Base-by-base conservation (phyloP, 768 basidiomycete genomes). In the Lepiota subincarnata region DNA sequence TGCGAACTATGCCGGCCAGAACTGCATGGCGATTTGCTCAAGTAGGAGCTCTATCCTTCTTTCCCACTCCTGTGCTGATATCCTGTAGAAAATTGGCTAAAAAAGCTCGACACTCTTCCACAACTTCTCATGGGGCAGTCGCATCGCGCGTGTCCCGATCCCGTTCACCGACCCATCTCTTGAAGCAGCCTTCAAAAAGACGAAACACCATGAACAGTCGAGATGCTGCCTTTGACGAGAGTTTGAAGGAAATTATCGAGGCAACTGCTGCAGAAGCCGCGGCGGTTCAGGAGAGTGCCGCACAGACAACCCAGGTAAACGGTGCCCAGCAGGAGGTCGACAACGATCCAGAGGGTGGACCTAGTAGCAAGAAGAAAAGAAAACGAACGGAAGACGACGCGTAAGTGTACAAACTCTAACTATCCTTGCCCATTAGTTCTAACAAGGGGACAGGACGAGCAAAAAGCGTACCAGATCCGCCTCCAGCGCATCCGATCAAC, bases 201-300 rank as follows among this genome's bases (percentile, higher is more conserved):
- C 79, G 97, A 56, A 93, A 92, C 62, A 99, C 97, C 47, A 96
- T 99, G 93, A 98, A 98, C 68, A 95, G 92, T 63, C 77, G 96
- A 53, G 96, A 97, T 67, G 92, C 95, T 13, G 87, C 86, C 11
- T 95, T 93, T 65, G 95, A 96, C 65, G 89, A 94, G 64, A 92
- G 86, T 64, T 66, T 89, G 52, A 86, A 87, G 66, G 86, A 87
- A 62, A 72, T 88, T 49, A 83, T 90, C 47, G 84, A 87, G 60
- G 82, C 81, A 36, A 85, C 85, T 16, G 87, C 86, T 20, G 82
- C 84, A 5, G 86, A 87, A 65, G 87, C 85, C 3, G 80, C 80
- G 45, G 79, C 77, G 26, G 72, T 67, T 7, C 72, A 77, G 45
- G 80, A 80, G 37, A 63, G 70, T n/a, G 66, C 47, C 36, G 68